These are phyloP conservation scores for Cinnamomum micranthum DNA, from an alignment of 164 flowering plant species.

Conservation along the genomic window DNA sequence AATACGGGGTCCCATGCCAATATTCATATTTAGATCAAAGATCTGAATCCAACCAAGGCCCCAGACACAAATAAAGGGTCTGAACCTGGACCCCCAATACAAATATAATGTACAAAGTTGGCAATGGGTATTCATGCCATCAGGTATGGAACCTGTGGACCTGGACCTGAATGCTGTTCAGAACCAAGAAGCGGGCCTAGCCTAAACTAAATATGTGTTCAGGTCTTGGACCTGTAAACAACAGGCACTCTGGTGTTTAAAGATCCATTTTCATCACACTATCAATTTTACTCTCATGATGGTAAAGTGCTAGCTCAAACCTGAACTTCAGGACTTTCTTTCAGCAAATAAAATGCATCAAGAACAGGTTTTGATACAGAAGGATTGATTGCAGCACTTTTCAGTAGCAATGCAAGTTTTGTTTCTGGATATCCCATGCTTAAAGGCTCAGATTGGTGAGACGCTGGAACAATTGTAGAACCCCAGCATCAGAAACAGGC, in stretches of 20 bases:
- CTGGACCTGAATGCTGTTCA: conserved; percentile 36
- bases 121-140: neutral
- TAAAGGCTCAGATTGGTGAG: conserved; percentile 10
- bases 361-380: conserved; percentile 39
- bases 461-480: conserved; percentile 5
- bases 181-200: too few relatives aligned
- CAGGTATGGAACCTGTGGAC: neutral
- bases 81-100: too few relatives aligned
- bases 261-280: too few relatives aligned
- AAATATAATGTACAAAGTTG: too few relatives aligned
- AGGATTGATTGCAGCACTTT: conserved; percentile 7
- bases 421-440: conserved; percentile 25
- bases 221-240: too few relatives aligned
- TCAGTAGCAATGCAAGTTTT: conserved; percentile 31
- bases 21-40: too few relatives aligned
- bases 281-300: too few relatives aligned
- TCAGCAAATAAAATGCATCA: conserved; percentile 59
- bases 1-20: too few relatives aligned
- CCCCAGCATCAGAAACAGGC: conserved; percentile 15
- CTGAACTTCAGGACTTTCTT: conserved; percentile 55
- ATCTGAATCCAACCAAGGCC: too few relatives aligned
- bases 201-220: too few relatives aligned
- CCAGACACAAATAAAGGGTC: too few relatives aligned
- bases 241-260: too few relatives aligned
- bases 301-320: conserved; percentile 21